Evolutionary conservation across 208 protist genomes (phyloP), one percentile per base, ranked within the genome.

Genomic region (Naegleria lovaniensis): DNA sequence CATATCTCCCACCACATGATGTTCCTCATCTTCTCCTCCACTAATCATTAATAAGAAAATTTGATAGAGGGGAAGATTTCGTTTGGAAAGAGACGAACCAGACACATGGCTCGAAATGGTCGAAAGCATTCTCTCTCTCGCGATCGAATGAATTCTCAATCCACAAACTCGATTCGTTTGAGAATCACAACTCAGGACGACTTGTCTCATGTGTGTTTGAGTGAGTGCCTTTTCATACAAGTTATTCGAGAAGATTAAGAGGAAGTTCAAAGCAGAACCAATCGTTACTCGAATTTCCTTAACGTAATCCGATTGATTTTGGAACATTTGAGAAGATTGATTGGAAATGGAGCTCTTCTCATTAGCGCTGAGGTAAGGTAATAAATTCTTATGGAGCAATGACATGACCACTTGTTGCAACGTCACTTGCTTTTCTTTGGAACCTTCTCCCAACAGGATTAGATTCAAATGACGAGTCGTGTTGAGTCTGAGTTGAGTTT

Each of bases 351-450:
- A n/a, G 9, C 29, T 79, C 22, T 29, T 29, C 22, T 19, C 9
- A 58, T 58, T 58, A 15, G 51, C 5, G 15, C 9, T 19, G 51
- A 19, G 51, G 25, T 79, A 36, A 33, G 67, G 67, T 36, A 79
- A 33, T 36, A 79, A 33, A 36, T 79, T 79, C 67, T 79, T 79
- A 79, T 79, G 13, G 9, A 79, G n/a, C 3, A 79, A 36, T 9
- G 67, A 36, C 67, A 79, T 79, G 3, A 79, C 9, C n/a, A 79
- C 16, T 79, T 79, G 67, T 79, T 79, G 67, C 6, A 79, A 9
- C 36, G 67, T 79, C n/a, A 79, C 67, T 79, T 79, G 67, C n/a
- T 79, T 79, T 79, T 79, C 67, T n/a, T 79, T 79, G 9, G 67
- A 36, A 36, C 67, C 67, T 79, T 79, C 67, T 36, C 67, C 67